Evolutionary conservation across 2,329 filamentous ascomycete species (phyloP).

Genomic region (Biscogniauxia marginata): DNA sequence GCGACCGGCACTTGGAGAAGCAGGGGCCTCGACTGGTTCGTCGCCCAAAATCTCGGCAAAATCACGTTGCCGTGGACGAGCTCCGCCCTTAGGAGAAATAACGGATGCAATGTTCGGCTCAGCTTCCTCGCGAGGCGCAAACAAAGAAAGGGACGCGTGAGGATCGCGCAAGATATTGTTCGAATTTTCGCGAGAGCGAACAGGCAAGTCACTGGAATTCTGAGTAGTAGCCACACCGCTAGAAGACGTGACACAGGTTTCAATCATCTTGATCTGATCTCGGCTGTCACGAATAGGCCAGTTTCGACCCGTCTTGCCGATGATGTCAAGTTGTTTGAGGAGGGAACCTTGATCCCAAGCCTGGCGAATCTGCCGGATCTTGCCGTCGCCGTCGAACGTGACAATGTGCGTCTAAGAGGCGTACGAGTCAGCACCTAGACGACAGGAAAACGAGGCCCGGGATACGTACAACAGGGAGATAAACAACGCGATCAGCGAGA

Average conservation of each 20-base stretch:
- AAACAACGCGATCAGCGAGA: constrained; percentile 75
- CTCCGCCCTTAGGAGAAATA: constrained; percentile 61
- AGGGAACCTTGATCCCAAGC: constrained; percentile 95
- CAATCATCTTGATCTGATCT: constrained; percentile 79
- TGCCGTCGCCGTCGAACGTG: constrained; percentile 70
- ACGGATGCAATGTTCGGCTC: constrained; percentile 50
- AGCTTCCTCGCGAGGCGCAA: constrained; percentile 65
- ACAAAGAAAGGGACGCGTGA: constrained; percentile 72
- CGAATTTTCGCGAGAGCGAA: constrained; percentile 51
- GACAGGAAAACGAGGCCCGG: neutral
- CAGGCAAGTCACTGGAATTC: constrained; percentile 37
- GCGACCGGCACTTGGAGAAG: constrained; percentile 39
- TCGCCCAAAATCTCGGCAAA: constrained; percentile 70
- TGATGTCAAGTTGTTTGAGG: constrained; percentile 89
- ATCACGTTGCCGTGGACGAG: constrained; percentile 63
- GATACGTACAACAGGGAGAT: constrained; percentile 74
- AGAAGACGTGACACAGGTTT: constrained; percentile 54
- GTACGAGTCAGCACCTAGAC: constrained; percentile 3
- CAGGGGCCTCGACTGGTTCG: constrained; percentile 40
- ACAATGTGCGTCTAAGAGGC: constrained; percentile 76
- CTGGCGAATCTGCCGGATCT: constrained; percentile 83
- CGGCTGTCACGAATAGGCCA: constrained; percentile 91
- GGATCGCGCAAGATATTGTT: constrained; percentile 59
- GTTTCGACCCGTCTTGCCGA: constrained; percentile 84
- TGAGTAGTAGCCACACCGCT: constrained; percentile 36